phyloP scores from a whole-genome alignment of 2,329 filamentous ascomycete genomes.

The Xylaria multiplex region DNA sequence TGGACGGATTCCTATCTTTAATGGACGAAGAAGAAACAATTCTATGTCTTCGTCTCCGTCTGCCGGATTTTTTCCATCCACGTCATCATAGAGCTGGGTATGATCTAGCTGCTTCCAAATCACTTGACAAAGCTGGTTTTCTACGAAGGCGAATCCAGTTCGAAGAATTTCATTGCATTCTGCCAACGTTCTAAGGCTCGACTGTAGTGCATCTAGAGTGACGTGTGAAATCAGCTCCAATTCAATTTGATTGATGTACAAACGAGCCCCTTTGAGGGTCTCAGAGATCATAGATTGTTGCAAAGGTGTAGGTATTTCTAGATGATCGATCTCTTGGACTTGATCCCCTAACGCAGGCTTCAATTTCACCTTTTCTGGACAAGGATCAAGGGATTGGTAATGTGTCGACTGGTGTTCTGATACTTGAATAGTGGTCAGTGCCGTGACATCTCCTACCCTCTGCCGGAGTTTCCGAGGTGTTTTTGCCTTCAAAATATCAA shows the following conservation, averaged over 20 bases:
- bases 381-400: neutral
- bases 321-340: conserved; percentile 50
- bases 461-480: conserved; percentile 49
- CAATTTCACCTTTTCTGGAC: conserved; percentile 25
- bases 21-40: conserved; percentile 63
- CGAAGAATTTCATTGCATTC: conserved; percentile 73
- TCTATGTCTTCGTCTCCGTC: conserved; percentile 54
- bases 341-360: conserved; percentile 33
- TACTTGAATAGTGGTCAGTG: neutral
- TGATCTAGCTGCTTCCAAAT: conserved; percentile 66
- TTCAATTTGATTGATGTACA: conserved; percentile 84
- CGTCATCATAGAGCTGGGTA: conserved; percentile 55
- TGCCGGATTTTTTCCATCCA: conserved; percentile 37
- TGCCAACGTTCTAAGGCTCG: conserved; percentile 62
- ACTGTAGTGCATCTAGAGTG: conserved; percentile 53
- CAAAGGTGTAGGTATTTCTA: conserved; percentile 75
- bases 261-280: conserved; percentile 65
- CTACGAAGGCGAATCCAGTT: conserved; percentile 73
- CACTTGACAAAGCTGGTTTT: conserved; percentile 68
- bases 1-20: conserved; percentile 66
- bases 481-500: conserved; percentile 69
- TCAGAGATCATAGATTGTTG: conserved; percentile 85
- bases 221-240: conserved; percentile 62
- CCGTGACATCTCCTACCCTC: conserved; percentile 11
- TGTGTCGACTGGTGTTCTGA: neutral